Conservation (phyloP, 1,284 basidiomycete genomes). For the Porodaedalea pini region DNA sequence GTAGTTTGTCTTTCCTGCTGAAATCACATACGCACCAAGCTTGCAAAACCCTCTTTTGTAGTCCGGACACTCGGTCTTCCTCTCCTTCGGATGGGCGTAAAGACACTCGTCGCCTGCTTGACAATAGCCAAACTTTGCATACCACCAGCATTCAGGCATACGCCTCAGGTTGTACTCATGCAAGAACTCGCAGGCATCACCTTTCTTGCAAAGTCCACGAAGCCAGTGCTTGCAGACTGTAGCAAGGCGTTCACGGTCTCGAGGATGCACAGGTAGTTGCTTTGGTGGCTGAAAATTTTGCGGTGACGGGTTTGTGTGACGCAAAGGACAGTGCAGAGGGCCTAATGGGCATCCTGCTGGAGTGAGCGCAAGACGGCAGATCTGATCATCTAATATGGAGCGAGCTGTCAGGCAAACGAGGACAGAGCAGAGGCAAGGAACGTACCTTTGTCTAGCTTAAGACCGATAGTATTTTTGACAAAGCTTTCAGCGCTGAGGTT, state of each 20-base stretch:
- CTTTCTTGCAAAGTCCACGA: slow-evolving; percentile 97
- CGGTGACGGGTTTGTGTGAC: slow-evolving; percentile 83
- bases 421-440: slow-evolving; percentile 21
- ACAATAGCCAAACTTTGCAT: slow-evolving; percentile 96
- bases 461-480: slow-evolving; percentile 78
- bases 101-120: slow-evolving; percentile 97
- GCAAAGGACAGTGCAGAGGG: slow-evolving; percentile 80
- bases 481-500: slow-evolving; percentile 82
- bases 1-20: neutral
- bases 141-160: slow-evolving; percentile 99
- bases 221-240: slow-evolving; percentile 99
- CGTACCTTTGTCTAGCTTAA: slow-evolving; percentile 91
- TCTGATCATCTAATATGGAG: slow-evolving; percentile 71
- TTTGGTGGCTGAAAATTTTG: slow-evolving; percentile 87
- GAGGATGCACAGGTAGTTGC: slow-evolving; percentile 73
- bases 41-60: slow-evolving; percentile 96
- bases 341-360: slow-evolving; percentile 86
- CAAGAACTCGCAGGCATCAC: slow-evolving; percentile 96
- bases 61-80: slow-evolving; percentile 91
- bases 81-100: slow-evolving; percentile 95
- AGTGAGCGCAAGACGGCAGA: slow-evolving; percentile 80
- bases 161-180: slow-evolving; percentile 98
- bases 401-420: slow-evolving; percentile 17
- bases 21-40: slow-evolving; percentile 53
- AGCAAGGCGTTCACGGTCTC: slow-evolving; percentile 81